phyloP scores from a whole-genome alignment of 2,329 filamentous ascomycete genomes.

The Lojkania enalia region DNA sequence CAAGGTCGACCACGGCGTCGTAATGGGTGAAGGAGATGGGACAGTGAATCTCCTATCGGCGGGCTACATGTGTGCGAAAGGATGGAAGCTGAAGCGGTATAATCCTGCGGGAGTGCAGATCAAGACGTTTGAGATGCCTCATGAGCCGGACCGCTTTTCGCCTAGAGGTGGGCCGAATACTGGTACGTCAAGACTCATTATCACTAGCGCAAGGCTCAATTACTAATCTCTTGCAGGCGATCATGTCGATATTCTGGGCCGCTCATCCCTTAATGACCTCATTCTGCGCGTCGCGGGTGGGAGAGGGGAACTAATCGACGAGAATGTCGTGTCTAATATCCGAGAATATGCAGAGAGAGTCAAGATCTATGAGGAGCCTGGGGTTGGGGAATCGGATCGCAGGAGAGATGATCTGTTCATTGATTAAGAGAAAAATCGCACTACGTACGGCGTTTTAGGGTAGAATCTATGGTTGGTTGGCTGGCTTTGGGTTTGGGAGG shows the following conservation, averaged over 20 bases:
- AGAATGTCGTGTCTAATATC: constrained; percentile 81
- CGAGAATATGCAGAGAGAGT: constrained; percentile 79
- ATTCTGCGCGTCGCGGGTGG: constrained; percentile 86
- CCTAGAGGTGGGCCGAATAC: constrained; percentile 72
- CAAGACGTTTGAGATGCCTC: constrained; percentile 91
- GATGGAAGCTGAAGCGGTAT: constrained; percentile 91
- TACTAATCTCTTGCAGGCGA: constrained; percentile 63
- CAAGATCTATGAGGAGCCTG: constrained; percentile 75
- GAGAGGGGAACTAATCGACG: constrained; percentile 75
- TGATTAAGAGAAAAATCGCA: too few relatives aligned
- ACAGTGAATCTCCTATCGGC: constrained; percentile 90
- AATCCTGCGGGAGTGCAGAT: constrained; percentile 84
- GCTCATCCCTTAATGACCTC: constrained; percentile 86
- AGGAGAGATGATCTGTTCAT: too few relatives aligned
- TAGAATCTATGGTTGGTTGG: too few relatives aligned
- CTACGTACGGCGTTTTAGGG: too few relatives aligned
- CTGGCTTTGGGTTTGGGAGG: too few relatives aligned
- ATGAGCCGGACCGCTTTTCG: constrained; percentile 91
- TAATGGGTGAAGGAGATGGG: constrained; percentile 93
- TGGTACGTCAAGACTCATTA: constrained; percentile 46
- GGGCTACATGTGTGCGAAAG: constrained; percentile 96
- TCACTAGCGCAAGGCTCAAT: not conserved
- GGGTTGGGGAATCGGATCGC: too few relatives aligned
- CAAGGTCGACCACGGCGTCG: constrained; percentile 78
- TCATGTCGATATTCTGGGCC: constrained; percentile 93